Conservation (phyloP, 2,329 filamentous ascomycete species). For the Colletotrichum truncatum region DNA sequence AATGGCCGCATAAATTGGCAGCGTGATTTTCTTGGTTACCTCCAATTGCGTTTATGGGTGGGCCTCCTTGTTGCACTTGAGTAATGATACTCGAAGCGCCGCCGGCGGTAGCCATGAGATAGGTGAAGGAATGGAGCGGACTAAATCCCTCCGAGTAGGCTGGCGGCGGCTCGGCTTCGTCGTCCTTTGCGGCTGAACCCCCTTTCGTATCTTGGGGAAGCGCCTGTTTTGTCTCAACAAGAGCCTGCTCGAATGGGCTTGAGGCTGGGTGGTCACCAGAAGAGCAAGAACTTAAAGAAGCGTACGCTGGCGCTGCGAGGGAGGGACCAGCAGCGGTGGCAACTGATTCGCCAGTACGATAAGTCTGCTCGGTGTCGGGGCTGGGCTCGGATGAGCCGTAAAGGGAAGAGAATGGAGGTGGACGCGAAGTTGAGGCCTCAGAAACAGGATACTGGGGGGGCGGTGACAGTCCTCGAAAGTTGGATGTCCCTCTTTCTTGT, state of each 20-base stretch:
- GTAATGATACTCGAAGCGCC: constrained; percentile 98
- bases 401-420: constrained; percentile 70
- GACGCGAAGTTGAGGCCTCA: constrained; percentile 62
- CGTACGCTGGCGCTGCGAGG: constrained; percentile 64
- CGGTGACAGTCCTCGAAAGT: constrained; percentile 55
- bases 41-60: constrained; percentile 89
- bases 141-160: constrained; percentile 96
- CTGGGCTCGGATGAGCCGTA: constrained; percentile 54
- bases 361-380: constrained; percentile 44
- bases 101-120: constrained; percentile 97
- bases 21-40: constrained; percentile 67
- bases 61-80: constrained; percentile 94
- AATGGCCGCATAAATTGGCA: not conserved
- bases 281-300: constrained; percentile 50
- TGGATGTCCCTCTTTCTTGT: constrained; percentile 14
- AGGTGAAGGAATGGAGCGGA: constrained; percentile 91
- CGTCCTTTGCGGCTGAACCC: constrained; percentile 76
- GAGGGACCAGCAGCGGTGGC: constrained; percentile 2
- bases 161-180: constrained; percentile 91
- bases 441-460: constrained; percentile 69
- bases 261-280: constrained; percentile 43
- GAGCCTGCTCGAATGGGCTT: constrained; percentile 57
- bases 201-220: constrained; percentile 85
- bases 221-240: constrained; percentile 83
- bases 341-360: constrained; percentile 33